Conservation (phyloP, 495 filamentous ascomycete genomes). For the Aspergillus panamensis region DNA sequence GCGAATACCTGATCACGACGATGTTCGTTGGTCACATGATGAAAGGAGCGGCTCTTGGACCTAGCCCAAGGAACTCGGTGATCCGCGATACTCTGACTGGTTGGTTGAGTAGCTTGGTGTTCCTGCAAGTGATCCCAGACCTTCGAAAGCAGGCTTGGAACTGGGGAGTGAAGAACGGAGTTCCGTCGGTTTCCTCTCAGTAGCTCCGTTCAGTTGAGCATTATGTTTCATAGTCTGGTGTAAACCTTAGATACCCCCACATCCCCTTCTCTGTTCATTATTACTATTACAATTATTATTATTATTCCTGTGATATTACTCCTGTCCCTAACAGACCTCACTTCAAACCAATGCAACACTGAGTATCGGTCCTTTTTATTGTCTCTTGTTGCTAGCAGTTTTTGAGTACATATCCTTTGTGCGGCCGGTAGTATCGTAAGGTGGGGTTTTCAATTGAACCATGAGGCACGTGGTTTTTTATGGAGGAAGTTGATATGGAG, state of each 20-base stretch:
- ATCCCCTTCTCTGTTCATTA: constrained; percentile 16
- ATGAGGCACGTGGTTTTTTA: too few species aligned
- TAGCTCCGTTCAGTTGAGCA: constrained; percentile 1
- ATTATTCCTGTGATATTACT: constrained; percentile 11
- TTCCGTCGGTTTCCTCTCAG: constrained; percentile 20
- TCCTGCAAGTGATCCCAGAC: constrained; percentile 42
- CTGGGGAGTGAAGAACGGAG: constrained; percentile 44
- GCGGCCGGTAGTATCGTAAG: too few species aligned
- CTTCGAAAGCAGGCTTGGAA: constrained; percentile 43
- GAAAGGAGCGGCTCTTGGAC: constrained; percentile 50
- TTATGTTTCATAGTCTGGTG: constrained; percentile 19
- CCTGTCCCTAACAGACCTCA: constrained; percentile 11
- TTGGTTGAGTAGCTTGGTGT: constrained; percentile 45
- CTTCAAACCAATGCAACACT: not conserved
- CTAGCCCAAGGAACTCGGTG: constrained; percentile 41
- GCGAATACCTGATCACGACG: constrained; percentile 72
- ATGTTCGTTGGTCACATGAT: constrained; percentile 63
- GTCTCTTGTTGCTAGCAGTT: too few species aligned
- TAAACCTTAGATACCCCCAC: constrained; percentile 24
- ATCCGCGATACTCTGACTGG: constrained; percentile 41
- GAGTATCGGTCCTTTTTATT: not conserved
- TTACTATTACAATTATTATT: constrained; percentile 18
- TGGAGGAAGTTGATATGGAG: too few species aligned
- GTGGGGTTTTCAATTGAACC: too few species aligned
- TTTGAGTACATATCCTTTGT: too few species aligned